A percentile compares a stretch with the other conserved stretches of the same genome.
Conservation (phyloP, 2,329 filamentous ascomycete species). For the Coniella vitis region DNA sequence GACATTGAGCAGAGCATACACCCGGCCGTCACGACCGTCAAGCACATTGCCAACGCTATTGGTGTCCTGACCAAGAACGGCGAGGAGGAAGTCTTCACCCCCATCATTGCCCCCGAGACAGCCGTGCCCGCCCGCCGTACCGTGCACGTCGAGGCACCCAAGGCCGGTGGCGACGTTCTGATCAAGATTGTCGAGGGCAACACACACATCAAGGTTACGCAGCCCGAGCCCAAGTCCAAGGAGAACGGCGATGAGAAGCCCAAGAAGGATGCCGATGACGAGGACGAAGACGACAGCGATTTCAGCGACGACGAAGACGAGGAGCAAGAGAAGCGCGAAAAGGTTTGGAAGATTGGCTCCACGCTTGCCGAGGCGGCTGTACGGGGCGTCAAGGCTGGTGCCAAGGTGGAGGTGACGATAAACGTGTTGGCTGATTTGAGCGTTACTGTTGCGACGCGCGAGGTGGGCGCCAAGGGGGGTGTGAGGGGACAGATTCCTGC, state of each 20-base stretch:
- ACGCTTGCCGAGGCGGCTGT: conserved; percentile 81
- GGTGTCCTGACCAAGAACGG: conserved; percentile 64
- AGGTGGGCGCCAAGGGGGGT: conserved; percentile 82
- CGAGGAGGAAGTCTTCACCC: conserved; percentile 67
- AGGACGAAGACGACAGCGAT: conserved; percentile 57
- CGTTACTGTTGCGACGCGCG: conserved; percentile 73
- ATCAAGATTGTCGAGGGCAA: conserved; percentile 83
- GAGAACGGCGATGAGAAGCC: conserved; percentile 42
- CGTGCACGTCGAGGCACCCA: conserved; percentile 68
- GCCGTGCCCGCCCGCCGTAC: conserved; percentile 83
- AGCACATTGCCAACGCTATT: conserved; percentile 82
- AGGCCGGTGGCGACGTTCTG: conserved; percentile 79
- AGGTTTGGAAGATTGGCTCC: conserved; percentile 83
- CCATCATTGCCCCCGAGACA: conserved; percentile 79
- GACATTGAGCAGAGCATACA: conserved; percentile 96
- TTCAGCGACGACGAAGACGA: conserved; percentile 61
- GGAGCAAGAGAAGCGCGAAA: conserved; percentile 79
- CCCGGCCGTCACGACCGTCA: conserved; percentile 87
- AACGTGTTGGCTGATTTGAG: conserved; percentile 76
- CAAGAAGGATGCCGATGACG: conserved; percentile 49
- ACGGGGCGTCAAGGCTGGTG: conserved; percentile 75
- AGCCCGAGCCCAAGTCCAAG: conserved; percentile 73
- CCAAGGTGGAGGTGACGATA: conserved; percentile 89
- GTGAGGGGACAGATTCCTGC: conserved; percentile 51
- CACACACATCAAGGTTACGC: conserved; percentile 88